Percentiles rank a stretch among this genome's conserved stretches.
These are phyloP conservation scores for Aspergillus terreus DNA, from an alignment of 2,329 filamentous ascomycete species.

Conservation along the genomic window DNA sequence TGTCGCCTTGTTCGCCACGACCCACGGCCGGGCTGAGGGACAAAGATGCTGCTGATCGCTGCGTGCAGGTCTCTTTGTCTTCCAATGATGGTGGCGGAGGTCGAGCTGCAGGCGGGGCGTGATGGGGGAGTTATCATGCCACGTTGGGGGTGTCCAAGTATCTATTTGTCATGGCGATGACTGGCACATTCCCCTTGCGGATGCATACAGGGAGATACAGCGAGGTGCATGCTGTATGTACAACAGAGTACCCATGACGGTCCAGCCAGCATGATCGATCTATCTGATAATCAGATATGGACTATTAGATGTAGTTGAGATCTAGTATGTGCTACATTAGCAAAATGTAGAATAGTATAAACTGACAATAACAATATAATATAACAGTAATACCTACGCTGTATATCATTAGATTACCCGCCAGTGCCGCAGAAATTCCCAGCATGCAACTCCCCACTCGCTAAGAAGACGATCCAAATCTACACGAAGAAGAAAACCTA, in stretches of 20 bases:
- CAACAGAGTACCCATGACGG: too few species aligned
- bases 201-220: too few species aligned
- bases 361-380: too few species aligned
- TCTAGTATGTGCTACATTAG: neutral
- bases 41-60: neutral
- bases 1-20: too few species aligned
- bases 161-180: slow-evolving; percentile 1
- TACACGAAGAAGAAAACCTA: neutral
- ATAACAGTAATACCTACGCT: too few species aligned
- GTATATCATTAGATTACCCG: neutral
- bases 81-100: neutral
- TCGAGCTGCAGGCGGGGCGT: neutral
- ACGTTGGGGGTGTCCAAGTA: neutral
- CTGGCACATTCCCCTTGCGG: too few species aligned
- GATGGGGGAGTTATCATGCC: neutral
- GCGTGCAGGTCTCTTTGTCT: too few species aligned
- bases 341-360: too few species aligned
- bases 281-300: neutral
- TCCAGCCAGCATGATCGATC: too few species aligned
- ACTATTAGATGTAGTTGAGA: neutral
- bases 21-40: neutral
- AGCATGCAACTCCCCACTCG: neutral
- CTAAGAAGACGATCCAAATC: neutral
- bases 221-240: too few species aligned
- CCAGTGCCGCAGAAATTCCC: slow-evolving; percentile 7